Base-by-base conservation (phyloP, 495 filamentous ascomycete species). In the Xylaria cubensis region DNA sequence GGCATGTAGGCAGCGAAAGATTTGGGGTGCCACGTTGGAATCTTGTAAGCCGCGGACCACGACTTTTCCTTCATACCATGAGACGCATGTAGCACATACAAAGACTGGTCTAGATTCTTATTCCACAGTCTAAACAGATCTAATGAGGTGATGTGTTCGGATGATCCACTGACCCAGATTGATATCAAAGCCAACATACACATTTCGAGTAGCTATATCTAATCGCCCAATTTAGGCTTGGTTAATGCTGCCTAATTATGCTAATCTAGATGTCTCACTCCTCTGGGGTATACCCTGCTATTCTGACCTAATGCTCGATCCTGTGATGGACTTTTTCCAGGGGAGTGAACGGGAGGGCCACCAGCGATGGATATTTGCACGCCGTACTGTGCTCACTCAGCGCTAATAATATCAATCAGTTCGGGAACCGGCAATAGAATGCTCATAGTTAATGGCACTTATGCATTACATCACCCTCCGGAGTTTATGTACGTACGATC, bases 231-330 rank as follows among this genome's bases (percentile, higher is more conserved):
- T 50, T n/a, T 53, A 10, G 26, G 26, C 26, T 56, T 9, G n/a
- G 24, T 56, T 32, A 32, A 32, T 32, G 53, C 53, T 32, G 13
- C 13, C 26, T 15, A 8, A 32, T 0, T 0, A 56, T 56, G 3
- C 17, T 2, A 56, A 32, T 56, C 24, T 17, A 56, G 29, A 17
- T 56, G 53, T 56, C 53, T 56, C 53, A 32, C 53, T 56, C 0
- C 53, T 17, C 26, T 56, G 10, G 50, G 53, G 53, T 56, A 26
- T 56, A 56, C 53, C 53, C 53, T 56, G 53, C 26, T 56, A 17
- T 29, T 56, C 26, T 56, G 12, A 26, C 4, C 32, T 26, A 29
- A 13, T 53, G 50, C 50, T 26, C 24, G 9, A 51, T 50, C 19
- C 7, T n/a, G 8, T 24, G 21, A 2, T 26, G 10, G 10, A 26